These are phyloP conservation scores for Lentinula aciculospora DNA, from an alignment of 768 basidiomycete species.

Conservation along the genomic window DNA sequence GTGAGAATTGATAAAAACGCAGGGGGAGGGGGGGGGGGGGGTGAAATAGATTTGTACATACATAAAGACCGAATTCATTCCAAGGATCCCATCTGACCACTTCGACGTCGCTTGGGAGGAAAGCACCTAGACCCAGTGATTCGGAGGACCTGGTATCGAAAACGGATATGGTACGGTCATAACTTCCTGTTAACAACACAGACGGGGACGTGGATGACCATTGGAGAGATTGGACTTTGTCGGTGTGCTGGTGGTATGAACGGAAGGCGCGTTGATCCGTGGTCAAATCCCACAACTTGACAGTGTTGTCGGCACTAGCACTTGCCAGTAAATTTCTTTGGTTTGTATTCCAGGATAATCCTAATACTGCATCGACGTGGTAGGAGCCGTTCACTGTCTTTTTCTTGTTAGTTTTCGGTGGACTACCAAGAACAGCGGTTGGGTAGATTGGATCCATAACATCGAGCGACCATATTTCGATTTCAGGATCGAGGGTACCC, in stretches of 20 bases:
- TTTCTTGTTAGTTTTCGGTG: constrained; percentile 78
- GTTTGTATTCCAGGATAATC: constrained; percentile 85
- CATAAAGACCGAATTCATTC: constrained; percentile 84
- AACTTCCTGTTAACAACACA: constrained; percentile 88
- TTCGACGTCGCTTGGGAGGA: constrained; percentile 90
- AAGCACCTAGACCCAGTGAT: constrained; percentile 76
- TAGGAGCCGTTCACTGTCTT: constrained; percentile 52
- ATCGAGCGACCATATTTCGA: constrained; percentile 98
- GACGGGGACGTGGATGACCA: constrained; percentile 99
- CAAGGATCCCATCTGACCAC: constrained; percentile 95
- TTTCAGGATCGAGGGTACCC: constrained; percentile 94
- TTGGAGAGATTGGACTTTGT: constrained; percentile 94
- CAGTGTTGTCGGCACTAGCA: constrained; percentile 89
- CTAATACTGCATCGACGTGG: constrained; percentile 93
- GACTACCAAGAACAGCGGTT: constrained; percentile 83
- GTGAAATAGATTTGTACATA: constrained; percentile 31
- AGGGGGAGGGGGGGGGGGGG: no score
- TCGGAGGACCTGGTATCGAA: constrained; percentile 88
- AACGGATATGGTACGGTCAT: constrained; percentile 90
- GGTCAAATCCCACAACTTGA: constrained; percentile 95
- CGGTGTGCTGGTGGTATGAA: constrained; percentile 65
- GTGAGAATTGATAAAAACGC: background rate
- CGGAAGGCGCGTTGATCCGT: constrained; percentile 55
- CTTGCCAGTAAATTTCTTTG: constrained; percentile 91
- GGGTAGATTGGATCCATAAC: constrained; percentile 93